These are phyloP conservation scores for Rubroshorea leprosula DNA, from an alignment of 345 rosid species.

Conservation along the genomic window DNA sequence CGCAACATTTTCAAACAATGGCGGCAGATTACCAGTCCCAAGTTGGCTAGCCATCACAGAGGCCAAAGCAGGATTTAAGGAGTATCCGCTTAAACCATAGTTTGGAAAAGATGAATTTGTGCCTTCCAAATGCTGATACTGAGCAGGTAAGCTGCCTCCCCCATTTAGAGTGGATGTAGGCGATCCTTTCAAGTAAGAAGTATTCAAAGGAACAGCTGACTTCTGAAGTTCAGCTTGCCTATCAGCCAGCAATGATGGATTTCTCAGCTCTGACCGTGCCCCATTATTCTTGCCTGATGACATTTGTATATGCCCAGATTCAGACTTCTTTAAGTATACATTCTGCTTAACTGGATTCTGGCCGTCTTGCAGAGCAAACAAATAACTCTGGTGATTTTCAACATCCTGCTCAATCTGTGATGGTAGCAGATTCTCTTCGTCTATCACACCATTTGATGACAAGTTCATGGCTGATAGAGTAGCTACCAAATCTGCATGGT, in stretches of 20 bases:
- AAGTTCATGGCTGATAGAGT: constrained; percentile 70
- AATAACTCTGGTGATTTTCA: constrained; percentile 9
- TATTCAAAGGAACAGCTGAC: constrained; percentile 32
- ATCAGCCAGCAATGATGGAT: constrained; percentile 31
- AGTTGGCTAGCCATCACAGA: constrained; percentile 64
- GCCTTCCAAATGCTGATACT: constrained; percentile 48
- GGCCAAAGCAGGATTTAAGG: constrained; percentile 50
- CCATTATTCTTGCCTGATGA: constrained; percentile 31
- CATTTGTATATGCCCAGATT: constrained; percentile 20
- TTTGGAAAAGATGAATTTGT: constrained; percentile 39
- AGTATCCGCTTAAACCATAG: constrained; percentile 44
- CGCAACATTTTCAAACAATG: constrained; percentile 65
- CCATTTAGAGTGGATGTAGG: constrained; percentile 50
- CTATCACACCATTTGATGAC: constrained; percentile 37
- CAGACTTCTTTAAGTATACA: constrained; percentile 6
- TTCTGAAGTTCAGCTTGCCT: constrained; percentile 46
- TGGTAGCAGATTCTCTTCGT: constrained; percentile 23
- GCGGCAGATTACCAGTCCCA: constrained; percentile 50
- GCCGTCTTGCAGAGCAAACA: constrained; percentile 12
- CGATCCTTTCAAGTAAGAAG: constrained; percentile 55
- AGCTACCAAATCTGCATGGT: constrained; percentile 54
- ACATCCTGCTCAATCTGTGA: constrained; percentile 14
- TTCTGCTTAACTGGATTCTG: constrained; percentile 16
- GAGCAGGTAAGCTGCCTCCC: constrained; percentile 42
- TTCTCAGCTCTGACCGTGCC: constrained; percentile 30